Conservation (phyloP, 345 rosid genomes). For the Boechera divaricarpa region DNA sequence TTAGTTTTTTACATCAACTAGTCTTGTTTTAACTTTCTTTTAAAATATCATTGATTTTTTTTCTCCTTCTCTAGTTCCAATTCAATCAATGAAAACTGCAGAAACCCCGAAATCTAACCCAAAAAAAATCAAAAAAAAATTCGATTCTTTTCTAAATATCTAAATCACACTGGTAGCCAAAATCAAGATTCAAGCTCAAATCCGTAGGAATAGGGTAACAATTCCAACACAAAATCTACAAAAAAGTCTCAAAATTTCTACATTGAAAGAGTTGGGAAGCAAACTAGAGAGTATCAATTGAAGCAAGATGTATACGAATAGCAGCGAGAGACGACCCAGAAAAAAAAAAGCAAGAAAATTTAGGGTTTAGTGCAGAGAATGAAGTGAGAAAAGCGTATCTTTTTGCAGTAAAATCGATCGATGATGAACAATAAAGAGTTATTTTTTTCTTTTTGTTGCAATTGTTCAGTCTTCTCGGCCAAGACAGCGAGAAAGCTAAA, state of each 20-base stretch:
- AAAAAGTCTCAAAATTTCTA: not conserved
- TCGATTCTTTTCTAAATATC: not conserved
- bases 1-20: no score
- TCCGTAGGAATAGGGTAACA: not conserved
- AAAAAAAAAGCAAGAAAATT: not conserved
- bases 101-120: not conserved
- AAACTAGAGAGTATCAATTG: not conserved
- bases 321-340: no score
- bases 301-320: conserved; percentile 2
- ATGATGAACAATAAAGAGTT: conserved; percentile 10
- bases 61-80: not conserved
- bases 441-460: not conserved
- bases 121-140: not conserved
- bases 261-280: not conserved
- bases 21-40: no score
- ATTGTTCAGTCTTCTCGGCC: conserved; percentile 29
- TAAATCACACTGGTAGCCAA: conserved; percentile 1
- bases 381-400: conserved; percentile 3
- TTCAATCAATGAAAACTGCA: not conserved
- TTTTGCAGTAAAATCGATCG: conserved; percentile 26
- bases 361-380: not conserved
- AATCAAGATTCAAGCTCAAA: not conserved
- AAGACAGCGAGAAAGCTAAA: conserved; percentile 34
- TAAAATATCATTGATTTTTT: not conserved
- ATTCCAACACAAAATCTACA: not conserved